Evolutionary conservation across 2,329 filamentous ascomycete genomes (phyloP).

Genomic region (Alternaria metachromatica): DNA sequence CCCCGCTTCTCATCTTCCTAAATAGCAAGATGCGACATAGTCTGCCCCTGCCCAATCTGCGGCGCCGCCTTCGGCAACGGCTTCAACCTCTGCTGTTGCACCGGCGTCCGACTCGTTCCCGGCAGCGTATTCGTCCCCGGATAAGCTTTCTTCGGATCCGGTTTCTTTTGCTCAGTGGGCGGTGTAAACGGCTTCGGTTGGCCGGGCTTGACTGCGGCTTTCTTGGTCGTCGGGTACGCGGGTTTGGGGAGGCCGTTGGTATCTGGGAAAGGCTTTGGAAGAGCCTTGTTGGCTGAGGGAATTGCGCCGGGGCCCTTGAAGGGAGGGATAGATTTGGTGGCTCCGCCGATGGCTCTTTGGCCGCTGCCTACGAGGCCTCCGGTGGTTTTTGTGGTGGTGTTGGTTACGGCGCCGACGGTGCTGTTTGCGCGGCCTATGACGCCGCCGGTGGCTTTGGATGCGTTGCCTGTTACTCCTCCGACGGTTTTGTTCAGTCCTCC

Average conservation of each 20-base stretch:
- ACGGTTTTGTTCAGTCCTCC: slow-evolving; percentile 21
- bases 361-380: slow-evolving; percentile 10
- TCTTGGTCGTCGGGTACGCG: slow-evolving; percentile 29
- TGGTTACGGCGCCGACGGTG: slow-evolving; percentile 9
- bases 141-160: slow-evolving; percentile 30
- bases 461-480: slow-evolving; percentile 13
- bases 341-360: slow-evolving; percentile 19
- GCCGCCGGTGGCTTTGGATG: slow-evolving; percentile 12
- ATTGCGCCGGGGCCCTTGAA: slow-evolving; percentile 10
- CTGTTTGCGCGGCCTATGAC: slow-evolving; percentile 21
- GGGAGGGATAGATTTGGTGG: slow-evolving; percentile 8
- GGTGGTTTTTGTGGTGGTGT: slow-evolving; percentile 12
- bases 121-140: slow-evolving; percentile 41
- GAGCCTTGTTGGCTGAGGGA: slow-evolving; percentile 11
- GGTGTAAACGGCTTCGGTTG: slow-evolving; percentile 36
- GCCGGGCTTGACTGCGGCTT: slow-evolving; percentile 35
- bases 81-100: slow-evolving; percentile 34
- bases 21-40: slow-evolving; percentile 37
- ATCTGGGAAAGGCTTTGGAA: slow-evolving; percentile 13
- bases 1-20: background rate
- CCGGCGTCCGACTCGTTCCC: slow-evolving; percentile 34
- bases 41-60: slow-evolving; percentile 36
- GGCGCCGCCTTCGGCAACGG: slow-evolving; percentile 31
- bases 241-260: slow-evolving; percentile 21
- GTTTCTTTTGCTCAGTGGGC: slow-evolving; percentile 20